Evolutionary conservation across 805 yeast genomes (phyloP), one percentile per base, ranked within the genome.

Genomic region (Babjeviella inositovora): DNA sequence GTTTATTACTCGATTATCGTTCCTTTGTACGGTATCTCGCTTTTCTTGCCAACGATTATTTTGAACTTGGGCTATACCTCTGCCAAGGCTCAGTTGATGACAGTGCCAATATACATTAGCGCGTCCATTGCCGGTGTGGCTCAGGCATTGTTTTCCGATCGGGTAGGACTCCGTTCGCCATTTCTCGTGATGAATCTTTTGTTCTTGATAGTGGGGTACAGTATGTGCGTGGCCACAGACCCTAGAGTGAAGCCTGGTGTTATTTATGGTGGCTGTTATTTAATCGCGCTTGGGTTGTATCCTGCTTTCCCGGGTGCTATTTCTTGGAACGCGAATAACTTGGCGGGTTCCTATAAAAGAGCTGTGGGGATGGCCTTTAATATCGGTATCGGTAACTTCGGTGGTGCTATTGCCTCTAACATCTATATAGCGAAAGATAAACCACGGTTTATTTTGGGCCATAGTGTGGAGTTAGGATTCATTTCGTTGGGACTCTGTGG

Each of bases 41-140:
- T 54, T 11, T 58, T 60, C 27, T 33, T 60, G 15, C 66, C 67
- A 7, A 47, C 63, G 4, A 53, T 60, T 28, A 48, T 60, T 28
- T 49, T 37, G 22, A 46, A 43, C 24, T 41, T 60, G 41, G 67
- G 67, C 2, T 58, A 56, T 35, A 35, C 53, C 20, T 40, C 45
- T 14, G 43, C 51, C 15, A 38, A 34, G 11, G 52, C 64, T 0
- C 65, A 60, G 34, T 43, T 57, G 8, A 29, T 60, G 41, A 48
- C 63, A 0, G 56, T 57, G 11, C 66, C 66, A 6, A 42, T 54
- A 14, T 58, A 57, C 32, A 39, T 44, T 8, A 38, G 42, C 12
- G 55, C 57, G 2, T 37, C 50, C 4, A 26, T 45, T 4, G 33
- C 41, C 15, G 41, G 49, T 15, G 32, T 52, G 8, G 20, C 31